phyloP scores from a whole-genome alignment of 2,329 filamentous ascomycete species.

The Torrubiellomyces zombiae region DNA sequence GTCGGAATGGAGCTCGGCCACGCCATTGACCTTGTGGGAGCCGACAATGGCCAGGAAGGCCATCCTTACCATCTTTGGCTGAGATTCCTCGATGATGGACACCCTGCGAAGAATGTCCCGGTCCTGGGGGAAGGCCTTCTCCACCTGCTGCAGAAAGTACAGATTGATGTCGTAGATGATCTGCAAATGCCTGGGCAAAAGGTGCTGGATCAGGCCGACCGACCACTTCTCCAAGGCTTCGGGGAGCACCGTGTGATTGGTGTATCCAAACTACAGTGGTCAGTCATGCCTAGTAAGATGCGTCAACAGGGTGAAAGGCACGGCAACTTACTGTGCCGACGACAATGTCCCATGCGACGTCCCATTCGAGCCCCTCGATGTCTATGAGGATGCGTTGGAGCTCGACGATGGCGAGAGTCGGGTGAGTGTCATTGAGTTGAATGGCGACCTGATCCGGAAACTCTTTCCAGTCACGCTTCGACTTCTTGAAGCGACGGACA shows the following conservation, averaged over 20 bases:
- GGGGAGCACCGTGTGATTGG: constrained; percentile 93
- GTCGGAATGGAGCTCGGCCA: constrained; percentile 93
- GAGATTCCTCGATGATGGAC: constrained; percentile 95
- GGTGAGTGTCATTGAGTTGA: constrained; percentile 95
- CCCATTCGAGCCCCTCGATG: constrained; percentile 81
- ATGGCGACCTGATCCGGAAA: constrained; percentile 94
- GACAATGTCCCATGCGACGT: constrained; percentile 76
- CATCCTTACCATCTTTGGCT: constrained; percentile 98
- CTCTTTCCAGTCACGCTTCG: constrained; percentile 74
- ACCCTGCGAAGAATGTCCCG: constrained; percentile 71
- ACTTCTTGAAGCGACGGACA: constrained; percentile 95
- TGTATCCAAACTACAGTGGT: constrained; percentile 75
- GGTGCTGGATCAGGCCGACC: constrained; percentile 76
- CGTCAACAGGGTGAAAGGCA: constrained; percentile 1
- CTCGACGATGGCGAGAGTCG: constrained; percentile 89
- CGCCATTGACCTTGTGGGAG: constrained; percentile 98
- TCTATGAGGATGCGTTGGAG: constrained; percentile 86
- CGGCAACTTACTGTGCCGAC: constrained; percentile 38
- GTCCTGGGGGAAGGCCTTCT: constrained; percentile 79
- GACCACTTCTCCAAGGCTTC: constrained; percentile 98
- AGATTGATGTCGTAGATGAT: constrained; percentile 99
- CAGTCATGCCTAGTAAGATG: too few species aligned
- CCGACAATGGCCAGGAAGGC: constrained; percentile 88
- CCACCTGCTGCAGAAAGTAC: constrained; percentile 78
- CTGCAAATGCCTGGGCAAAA: constrained; percentile 84